phyloP scores from a whole-genome alignment of 192 early-diverging fungal species.

The Rhizophagus clarus region DNA sequence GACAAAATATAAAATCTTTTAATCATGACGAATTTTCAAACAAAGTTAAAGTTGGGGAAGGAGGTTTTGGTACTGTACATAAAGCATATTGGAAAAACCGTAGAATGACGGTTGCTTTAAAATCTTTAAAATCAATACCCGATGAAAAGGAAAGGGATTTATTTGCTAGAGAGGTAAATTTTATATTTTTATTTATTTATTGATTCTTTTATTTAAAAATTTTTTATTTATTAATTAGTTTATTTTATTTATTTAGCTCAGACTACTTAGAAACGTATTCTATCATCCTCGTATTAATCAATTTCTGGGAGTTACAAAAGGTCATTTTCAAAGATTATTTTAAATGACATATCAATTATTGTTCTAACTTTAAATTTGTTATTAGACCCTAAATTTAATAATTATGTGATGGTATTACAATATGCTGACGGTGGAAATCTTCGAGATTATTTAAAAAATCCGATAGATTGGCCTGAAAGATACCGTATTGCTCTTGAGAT shows the following conservation, averaged over 20 bases:
- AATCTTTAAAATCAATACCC: neutral
- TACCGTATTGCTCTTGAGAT: conserved; percentile 40
- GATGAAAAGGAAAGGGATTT: neutral
- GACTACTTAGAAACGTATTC: neutral
- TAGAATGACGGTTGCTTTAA: neutral
- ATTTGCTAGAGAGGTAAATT: neutral
- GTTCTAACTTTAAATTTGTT: neutral
- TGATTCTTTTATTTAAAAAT: neutral
- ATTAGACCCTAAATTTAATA: neutral
- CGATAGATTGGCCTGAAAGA: conserved; percentile 39
- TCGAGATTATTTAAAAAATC: conserved; percentile 37
- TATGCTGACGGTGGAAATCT: conserved; percentile 41
- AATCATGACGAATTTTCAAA: neutral
- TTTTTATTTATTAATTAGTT: neutral
- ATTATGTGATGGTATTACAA: conserved; percentile 20
- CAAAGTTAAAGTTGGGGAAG: neutral
- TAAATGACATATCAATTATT: neutral
- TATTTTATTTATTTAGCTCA: neutral
- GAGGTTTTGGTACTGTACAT: neutral
- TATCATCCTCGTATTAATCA: neutral
- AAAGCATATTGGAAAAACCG: conserved; percentile 14
- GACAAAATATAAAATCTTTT: neutral
- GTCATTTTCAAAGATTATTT: neutral
- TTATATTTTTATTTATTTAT: neutral
- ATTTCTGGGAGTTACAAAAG: neutral